Evolutionary conservation across 2,329 filamentous ascomycete species (phyloP), one percentile per base, ranked within the genome.

Genomic region (Leptosphaerulina australis): DNA sequence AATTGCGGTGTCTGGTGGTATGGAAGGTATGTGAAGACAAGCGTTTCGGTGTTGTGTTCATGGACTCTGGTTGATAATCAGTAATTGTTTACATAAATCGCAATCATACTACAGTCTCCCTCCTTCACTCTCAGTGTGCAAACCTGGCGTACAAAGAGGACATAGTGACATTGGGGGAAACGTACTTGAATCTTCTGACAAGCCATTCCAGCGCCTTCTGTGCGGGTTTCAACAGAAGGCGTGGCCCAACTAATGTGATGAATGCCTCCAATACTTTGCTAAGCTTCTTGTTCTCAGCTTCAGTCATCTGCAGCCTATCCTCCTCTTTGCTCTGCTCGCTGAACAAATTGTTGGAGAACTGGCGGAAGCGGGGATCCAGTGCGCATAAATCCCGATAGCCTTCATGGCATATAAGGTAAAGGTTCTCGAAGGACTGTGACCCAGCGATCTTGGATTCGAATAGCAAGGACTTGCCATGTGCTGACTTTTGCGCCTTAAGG

Each of bases 191-290:
- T 65, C 93, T 83, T 66, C 94, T 82, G 45, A 99, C 83, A 36
- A 99, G 81, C 94, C 94, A 99, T 77, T 99, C 95, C 28, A 97
- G 81, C 12, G 92, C 86, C 75, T 95, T 96, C 44, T 96, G 84
- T 0, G 90, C 91, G 30, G 94, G 93, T 76, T 88, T 91, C 24
- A 99, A 79, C 56, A 93, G 81, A 59, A 99, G 71, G 30, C 88
- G 83, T 20, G 86, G 85, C 17, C 90, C 88, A 9, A 88, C 85
- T 11, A 97, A 80, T 24, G 86, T 88, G 59, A 99, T 78, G 69
- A 97, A 99, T 11, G 84, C 83, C 63, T 95, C 88, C 47, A 97
- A 76, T 48, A 87, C 87, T 39, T 78, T 79, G 72, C 97, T 85
- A 47, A 99, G 79, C 67, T 91, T 88, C 59, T 84, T 81, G 75